Evolutionary conservation across 768 basidiomycete genomes (phyloP), one percentile per base, ranked within the genome.

Genomic region (Leccinum longicurvipes): DNA sequence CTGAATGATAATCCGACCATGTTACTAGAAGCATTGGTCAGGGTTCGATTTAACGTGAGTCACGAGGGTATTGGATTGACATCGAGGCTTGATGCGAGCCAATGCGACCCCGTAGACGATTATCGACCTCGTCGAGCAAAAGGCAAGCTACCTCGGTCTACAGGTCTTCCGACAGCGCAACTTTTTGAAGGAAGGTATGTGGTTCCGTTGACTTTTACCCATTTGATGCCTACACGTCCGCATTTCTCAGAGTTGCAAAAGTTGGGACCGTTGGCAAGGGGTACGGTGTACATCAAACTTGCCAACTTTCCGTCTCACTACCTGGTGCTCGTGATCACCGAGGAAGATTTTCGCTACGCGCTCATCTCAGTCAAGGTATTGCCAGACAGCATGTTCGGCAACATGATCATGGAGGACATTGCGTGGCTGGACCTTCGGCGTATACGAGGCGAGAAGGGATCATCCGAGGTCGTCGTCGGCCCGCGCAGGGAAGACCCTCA

Each of bases 131-230:
- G 82, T 87, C 10, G 91, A 94, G 68, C 87, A 90, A 68, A 93
- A 92, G 65, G 89, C 87, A n/a, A 82, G 77, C 58, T 87, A 91
- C 63, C 81, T 95, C 10, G 93, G 93, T n/a, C 72, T 93, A 41
- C 84, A 85, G 66, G 84, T 81, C 54, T 88, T 82, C 71, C 82
- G 85, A 15, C 71, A 77, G 24, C 82, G 91, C 32, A 86, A 90
- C 61, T 83, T 94, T 58, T 67, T 77, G 2, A 75, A 69, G 32
- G 82, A 87, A 64, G 90, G 91, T 90, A 47, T 9, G 64, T 50
- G 11, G 24, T 36, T 70, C 62, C 21, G 1, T 9, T 49, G 44
- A 15, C 34, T 47, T 25, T 7, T 45, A 21, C 42, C 42, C 10
- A 15, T n/a, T 27, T 21, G 9, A n/a, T 10, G 1, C 23, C 9